Evolutionary conservation across 352 stramenopile genomes (phyloP), one percentile per base, ranked within the genome.

Genomic region (Globisporangium heterothallicum): DNA sequence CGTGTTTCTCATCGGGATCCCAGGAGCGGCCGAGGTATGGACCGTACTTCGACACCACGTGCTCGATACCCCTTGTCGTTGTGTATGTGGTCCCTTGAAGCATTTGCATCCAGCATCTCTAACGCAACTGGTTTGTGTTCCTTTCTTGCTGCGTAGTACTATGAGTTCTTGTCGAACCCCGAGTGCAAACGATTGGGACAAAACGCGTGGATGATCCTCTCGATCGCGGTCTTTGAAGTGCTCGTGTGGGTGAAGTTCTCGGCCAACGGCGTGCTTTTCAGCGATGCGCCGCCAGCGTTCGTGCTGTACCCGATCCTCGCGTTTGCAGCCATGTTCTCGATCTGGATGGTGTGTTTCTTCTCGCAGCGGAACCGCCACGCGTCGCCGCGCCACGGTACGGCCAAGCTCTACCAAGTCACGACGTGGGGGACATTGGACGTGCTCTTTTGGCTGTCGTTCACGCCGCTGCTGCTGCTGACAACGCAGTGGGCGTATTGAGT

Each of bases 211-310:
- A 87, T 92, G 74, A 78, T 90, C 34, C 57, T 88, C 30, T 86
- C 76, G 6, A 87, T 92, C 58, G 66, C 72, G 13, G 70, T 72
- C 13, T 88, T 92, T 51, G 82, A 92, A 58, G 69, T 88, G 32
- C 64, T 92, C 12, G 78, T 89, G 30, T 92, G 82, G 78, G 62
- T 92, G 59, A 90, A 90, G 60, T 92, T 92, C 41, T 86, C 79
- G 4, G 61, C 55, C 5, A 61, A 78, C 34, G 76, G 68, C 21
- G 64, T 84, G 35, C 53, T 88, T 38, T 88, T 88, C 50, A 84
- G 58, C 12, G 57, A 80, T 29, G 50, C 75, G 6, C 78, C 79
- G 34, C 79, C 82, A 16, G 44, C 48, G 5, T 49, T 84, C 27
- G 82, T 92, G 19, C 45, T 76, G 32, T 63, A 74, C 32, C 71